A percentile compares a stretch with the other conserved stretches of the same genome.
Conservation (phyloP, 306 rosid species). For the Delonix regia region DNA sequence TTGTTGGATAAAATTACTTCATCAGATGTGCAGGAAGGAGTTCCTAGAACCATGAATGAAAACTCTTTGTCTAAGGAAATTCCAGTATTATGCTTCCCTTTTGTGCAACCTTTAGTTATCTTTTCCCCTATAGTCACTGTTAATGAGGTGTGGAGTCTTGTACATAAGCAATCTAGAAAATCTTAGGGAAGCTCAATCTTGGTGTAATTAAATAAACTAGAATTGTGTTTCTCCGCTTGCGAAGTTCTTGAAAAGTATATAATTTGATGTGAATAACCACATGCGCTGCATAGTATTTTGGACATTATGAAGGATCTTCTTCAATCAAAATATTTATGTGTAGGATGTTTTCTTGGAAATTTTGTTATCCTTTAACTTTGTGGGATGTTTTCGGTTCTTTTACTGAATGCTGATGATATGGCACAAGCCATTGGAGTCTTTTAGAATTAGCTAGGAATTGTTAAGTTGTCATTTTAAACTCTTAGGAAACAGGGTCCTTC, state of each 20-base stretch:
- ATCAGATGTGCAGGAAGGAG: slow-evolving; percentile 48
- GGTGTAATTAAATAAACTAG: neutral
- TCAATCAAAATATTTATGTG: neutral
- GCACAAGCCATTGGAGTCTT: neutral
- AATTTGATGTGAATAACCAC: neutral
- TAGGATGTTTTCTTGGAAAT: neutral
- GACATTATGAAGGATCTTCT: neutral
- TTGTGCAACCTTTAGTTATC: slow-evolving; percentile 34
- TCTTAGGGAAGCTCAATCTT: neutral
- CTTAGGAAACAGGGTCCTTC: neutral
- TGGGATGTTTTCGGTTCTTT: neutral
- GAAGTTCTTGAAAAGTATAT: neutral
- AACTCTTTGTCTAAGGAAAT: slow-evolving; percentile 34
- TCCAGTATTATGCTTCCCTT: slow-evolving; percentile 30
- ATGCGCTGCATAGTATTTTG: neutral
- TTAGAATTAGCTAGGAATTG: neutral
- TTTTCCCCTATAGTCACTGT: slow-evolving; percentile 24
- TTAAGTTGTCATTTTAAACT: neutral
- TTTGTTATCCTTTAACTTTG: neutral
- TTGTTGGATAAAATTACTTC: slow-evolving; percentile 39
- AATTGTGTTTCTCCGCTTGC: neutral
- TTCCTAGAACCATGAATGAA: slow-evolving; percentile 30
- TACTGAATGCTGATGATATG: neutral
- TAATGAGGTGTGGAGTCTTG: slow-evolving; percentile 38
- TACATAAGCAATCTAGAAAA: neutral